These are phyloP conservation scores for Meira miltonrushii DNA, from an alignment of 1,284 basidiomycete genomes.

Conservation along the genomic window DNA sequence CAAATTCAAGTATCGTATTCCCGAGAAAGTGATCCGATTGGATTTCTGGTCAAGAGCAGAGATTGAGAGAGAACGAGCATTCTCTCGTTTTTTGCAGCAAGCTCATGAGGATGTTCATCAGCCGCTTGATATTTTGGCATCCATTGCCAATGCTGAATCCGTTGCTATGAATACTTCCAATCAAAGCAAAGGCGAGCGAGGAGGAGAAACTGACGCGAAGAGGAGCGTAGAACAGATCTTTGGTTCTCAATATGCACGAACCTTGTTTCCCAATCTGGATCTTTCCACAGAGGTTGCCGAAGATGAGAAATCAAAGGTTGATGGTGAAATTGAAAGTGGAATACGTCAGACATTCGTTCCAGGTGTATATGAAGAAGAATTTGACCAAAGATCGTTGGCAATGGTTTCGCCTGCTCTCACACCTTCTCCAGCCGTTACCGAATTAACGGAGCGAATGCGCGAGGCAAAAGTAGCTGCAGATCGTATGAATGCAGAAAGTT, in stretches of 20 bases:
- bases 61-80: not conserved
- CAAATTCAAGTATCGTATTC: slow-evolving; percentile 58
- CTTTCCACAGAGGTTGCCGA: too few species aligned
- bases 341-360: not conserved
- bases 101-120: too few species aligned
- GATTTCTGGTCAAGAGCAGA: slow-evolving; percentile 73
- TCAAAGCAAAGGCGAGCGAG: not conserved
- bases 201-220: not conserved
- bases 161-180: not conserved
- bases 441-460: not conserved
- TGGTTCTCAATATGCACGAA: not conserved
- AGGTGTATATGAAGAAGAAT: slow-evolving; percentile 1
- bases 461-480: not conserved
- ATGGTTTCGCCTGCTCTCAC: not conserved
- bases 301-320: too few species aligned
- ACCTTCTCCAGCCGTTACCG: too few species aligned
- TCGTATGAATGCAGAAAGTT: not conserved
- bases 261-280: not conserved
- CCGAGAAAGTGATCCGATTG: slow-evolving; percentile 80
- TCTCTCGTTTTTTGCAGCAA: too few species aligned
- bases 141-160: not conserved
- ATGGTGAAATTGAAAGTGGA: not conserved
- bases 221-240: not conserved
- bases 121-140: not conserved
- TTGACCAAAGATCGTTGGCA: not conserved